phyloP scores from a whole-genome alignment of 73 alveolate genomes.

The Tetrahymena elliotti region DNA sequence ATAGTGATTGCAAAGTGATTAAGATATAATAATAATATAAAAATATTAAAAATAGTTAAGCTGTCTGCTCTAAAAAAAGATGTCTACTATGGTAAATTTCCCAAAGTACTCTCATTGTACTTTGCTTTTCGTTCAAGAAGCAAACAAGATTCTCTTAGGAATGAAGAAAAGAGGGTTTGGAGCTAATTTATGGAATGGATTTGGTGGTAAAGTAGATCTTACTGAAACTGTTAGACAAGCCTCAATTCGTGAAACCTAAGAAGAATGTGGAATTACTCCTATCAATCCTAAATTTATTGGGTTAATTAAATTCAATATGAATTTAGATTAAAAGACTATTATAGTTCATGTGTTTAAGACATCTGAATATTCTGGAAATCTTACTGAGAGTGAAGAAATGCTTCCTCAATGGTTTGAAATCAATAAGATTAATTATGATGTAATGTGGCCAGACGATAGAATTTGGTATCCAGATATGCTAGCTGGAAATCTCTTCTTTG shows the following conservation, averaged over 20 bases:
- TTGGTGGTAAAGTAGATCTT: conserved; percentile 31
- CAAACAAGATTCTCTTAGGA: conserved; percentile 2
- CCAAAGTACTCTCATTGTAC: conserved; percentile 9
- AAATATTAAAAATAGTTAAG: not conserved
- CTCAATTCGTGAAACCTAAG: conserved; percentile 29
- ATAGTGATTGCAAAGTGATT: too few species aligned
- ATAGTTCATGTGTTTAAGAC: conserved; percentile 19
- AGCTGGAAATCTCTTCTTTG: not conserved
- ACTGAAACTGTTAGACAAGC: conserved; percentile 4
- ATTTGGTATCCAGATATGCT: conserved; percentile 26
- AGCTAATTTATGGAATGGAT: conserved; percentile 18
- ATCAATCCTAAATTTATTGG: conserved; percentile 18
- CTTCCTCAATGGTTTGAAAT: conserved; percentile 12
- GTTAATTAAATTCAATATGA: not conserved
- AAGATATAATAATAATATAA: not conserved
- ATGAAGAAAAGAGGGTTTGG: conserved; percentile 41
- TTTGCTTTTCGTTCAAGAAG: conserved; percentile 5
- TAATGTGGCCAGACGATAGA: conserved; percentile 37
- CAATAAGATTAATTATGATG: not conserved
- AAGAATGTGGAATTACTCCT: conserved; percentile 37
- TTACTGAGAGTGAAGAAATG: conserved; percentile 26
- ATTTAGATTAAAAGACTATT: conserved; percentile 1
- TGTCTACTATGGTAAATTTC: not conserved
- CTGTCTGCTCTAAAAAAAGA: not conserved
- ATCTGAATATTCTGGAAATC: conserved; percentile 1